Evolutionary conservation across 768 basidiomycete species (phyloP).

Genomic region (Mycena galopus): DNA sequence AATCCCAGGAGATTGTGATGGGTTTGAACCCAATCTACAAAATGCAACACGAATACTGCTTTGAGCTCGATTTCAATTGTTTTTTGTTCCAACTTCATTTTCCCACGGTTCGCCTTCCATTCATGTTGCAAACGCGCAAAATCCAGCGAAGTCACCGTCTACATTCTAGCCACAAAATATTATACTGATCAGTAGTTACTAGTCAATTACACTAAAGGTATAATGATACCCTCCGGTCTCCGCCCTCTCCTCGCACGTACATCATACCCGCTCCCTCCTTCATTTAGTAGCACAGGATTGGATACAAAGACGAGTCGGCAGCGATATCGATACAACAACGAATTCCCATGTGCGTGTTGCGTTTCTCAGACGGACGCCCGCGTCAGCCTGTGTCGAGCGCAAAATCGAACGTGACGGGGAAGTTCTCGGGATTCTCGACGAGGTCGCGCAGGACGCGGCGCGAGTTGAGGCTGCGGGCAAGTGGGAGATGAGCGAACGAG

Average conservation of each 20-base stretch:
- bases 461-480: slow-evolving; percentile 31
- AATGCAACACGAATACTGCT: too few species aligned
- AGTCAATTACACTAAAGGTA: slow-evolving; percentile 12
- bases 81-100: too few species aligned
- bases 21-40: too few species aligned
- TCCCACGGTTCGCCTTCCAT: neutral
- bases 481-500: neutral
- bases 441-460: slow-evolving; percentile 36
- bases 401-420: slow-evolving; percentile 35
- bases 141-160: neutral
- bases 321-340: slow-evolving; percentile 20
- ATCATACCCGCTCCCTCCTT: neutral
- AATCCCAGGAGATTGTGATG: too few species aligned
- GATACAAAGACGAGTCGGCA: slow-evolving; percentile 20
- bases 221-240: slow-evolving; percentile 8
- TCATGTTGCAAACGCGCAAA: neutral
- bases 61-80: too few species aligned
- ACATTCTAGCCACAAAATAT: neutral
- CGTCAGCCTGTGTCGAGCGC: slow-evolving; percentile 25
- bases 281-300: neutral
- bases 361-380: neutral
- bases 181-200: neutral
- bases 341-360: neutral
- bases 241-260: neutral
- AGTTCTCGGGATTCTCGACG: slow-evolving; percentile 35